Base-by-base conservation (phyloP, 1,284 basidiomycete species). In the Laetiporus sulphureus region DNA sequence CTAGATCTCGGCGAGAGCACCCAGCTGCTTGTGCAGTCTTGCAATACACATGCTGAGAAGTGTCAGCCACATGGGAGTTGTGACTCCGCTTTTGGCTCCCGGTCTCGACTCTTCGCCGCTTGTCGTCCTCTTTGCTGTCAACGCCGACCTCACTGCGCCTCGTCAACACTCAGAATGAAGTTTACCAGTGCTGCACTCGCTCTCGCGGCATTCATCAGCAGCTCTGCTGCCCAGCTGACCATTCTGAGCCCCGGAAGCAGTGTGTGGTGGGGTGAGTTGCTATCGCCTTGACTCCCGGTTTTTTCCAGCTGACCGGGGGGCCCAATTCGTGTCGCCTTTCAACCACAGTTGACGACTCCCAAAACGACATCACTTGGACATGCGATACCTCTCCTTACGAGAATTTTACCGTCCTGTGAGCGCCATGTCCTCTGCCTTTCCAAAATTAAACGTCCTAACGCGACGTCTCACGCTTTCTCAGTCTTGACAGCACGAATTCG, bases 241-340 rank as follows among this genome's bases (percentile, higher is more conserved):
- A 49, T 66, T 49, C 48, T 69, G 49, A 50, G 52, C 13, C 62
- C 68, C 20, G 70, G 71, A 23, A 60, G 61, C 1, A 36, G 56
- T 46, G 46, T 59, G 24, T 75, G 73, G 73, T 75, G 72, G 72
- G 64, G 73, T 74, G 41, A 40, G 72, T 67, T 13, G 15, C 12
- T 13, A 27, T 3, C 31, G 4, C 23, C n/a, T 8, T 15, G 23
- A n/a, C 21, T 20, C 15, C 13, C 19, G n/a, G 23, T 8, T 6
- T 24, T 7, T 29, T 3, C 13, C 25, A 16, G 11, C 10, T 27
- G 22, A 27, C 15, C 18, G 8, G n/a, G n/a, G n/a, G n/a, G n/a
- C n/a, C n/a, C n/a, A n/a, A n/a, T 24, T 40, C 27, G 36, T 45
- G 22, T 42, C 40, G 7, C 12, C 15, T 27, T 33, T 32, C 27